Percentiles rank a stretch among this genome's conserved stretches.
Evolutionary conservation across 345 rosid species (phyloP).

Genomic region (Fremontodendron californicum): DNA sequence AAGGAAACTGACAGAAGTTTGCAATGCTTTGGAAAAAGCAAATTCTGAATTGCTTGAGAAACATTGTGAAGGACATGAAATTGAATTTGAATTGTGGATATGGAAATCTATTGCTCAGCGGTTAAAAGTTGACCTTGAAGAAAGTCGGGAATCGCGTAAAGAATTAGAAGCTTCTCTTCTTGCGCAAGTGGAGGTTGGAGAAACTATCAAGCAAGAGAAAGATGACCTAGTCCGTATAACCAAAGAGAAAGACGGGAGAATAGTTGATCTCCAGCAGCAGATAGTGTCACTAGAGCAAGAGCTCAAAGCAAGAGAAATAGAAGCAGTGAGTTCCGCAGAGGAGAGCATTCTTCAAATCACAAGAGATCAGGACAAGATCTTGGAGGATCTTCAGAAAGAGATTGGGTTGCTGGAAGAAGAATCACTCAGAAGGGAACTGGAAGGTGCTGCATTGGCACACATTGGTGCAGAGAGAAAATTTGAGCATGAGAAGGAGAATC

Average conservation of each 20-base stretch:
- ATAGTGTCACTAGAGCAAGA: constrained; percentile 35
- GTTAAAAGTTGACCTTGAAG: constrained; percentile 61
- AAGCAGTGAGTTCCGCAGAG: constrained; percentile 37
- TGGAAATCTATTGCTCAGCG: constrained; percentile 74
- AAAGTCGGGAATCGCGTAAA: constrained; percentile 49
- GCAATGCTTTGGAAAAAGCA: constrained; percentile 38
- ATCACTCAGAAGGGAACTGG: constrained; percentile 64
- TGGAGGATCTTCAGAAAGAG: constrained; percentile 41
- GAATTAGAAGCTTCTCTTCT: constrained; percentile 86
- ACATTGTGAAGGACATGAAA: constrained; percentile 54
- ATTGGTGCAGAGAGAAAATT: constrained; percentile 39
- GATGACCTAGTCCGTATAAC: constrained; percentile 29
- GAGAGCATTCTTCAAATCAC: constrained; percentile 29
- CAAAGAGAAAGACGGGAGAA: constrained; percentile 37
- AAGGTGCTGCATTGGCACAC: constrained; percentile 40
- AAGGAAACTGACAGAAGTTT: constrained; percentile 36
- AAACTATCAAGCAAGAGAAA: constrained; percentile 54
- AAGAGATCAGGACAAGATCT: constrained; percentile 39
- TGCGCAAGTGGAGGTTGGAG: constrained; percentile 65
- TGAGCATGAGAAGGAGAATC: constrained; percentile 41
- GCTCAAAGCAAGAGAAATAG: constrained; percentile 31
- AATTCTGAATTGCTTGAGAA: constrained; percentile 46
- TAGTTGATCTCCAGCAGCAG: constrained; percentile 34
- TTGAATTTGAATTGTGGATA: constrained; percentile 77
- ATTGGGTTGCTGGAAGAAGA: constrained; percentile 57